Conservation (phyloP, 495 filamentous ascomycete species). For the Xylaria palmicola region DNA sequence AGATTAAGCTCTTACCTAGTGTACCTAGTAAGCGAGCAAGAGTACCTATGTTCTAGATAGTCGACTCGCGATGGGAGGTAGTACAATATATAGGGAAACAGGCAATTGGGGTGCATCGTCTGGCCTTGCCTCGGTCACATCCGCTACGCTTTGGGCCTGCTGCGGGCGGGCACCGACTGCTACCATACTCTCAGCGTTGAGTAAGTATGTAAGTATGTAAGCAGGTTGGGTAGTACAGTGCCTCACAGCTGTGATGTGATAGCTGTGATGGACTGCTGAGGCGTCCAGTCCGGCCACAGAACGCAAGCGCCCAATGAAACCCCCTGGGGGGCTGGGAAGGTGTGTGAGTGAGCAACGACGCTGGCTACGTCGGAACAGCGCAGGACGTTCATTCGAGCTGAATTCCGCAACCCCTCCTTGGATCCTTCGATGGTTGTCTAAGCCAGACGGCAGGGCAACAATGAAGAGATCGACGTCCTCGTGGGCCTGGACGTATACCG, state of each 20-base stretch:
- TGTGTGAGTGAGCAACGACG: conserved; percentile 9
- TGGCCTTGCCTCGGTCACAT: neutral
- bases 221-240: conserved; percentile 5
- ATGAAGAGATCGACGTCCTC: neutral
- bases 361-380: neutral
- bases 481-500: neutral
- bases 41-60: too few relatives aligned
- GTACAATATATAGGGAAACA: neutral
- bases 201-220: neutral
- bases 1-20: too few relatives aligned
- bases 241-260: conserved; percentile 12
- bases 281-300: conserved; percentile 13
- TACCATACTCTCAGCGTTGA: neutral
- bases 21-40: neutral
- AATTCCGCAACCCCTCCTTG: neutral
- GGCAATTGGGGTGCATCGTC: neutral
- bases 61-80: too few relatives aligned
- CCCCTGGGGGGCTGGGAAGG: conserved; percentile 6
- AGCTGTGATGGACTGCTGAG: conserved; percentile 2
- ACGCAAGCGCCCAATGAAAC: conserved; percentile 16
- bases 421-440: too few relatives aligned
- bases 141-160: too few relatives aligned
- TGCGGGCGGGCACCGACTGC: conserved; percentile 1
- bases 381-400: neutral
- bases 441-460: neutral